Conservation (phyloP, 352 stramenopile genomes). For the Globisporangium sylvaticum region DNA sequence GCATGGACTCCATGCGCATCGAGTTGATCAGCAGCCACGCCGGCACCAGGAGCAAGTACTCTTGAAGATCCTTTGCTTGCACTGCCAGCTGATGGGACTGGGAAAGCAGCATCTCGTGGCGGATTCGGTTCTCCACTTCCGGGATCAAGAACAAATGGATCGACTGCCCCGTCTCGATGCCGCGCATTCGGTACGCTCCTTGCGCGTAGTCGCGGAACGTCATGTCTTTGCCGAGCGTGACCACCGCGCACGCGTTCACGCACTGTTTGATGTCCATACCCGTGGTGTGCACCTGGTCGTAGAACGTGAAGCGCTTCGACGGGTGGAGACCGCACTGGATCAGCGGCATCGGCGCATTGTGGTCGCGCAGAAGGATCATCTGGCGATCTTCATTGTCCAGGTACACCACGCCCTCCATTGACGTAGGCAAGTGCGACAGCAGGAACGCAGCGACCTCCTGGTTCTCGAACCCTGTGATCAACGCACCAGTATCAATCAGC, state of each 20-base stretch:
- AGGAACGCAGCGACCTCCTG: slow-evolving; percentile 84
- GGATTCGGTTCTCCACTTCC: slow-evolving; percentile 89
- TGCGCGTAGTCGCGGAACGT: slow-evolving; percentile 93
- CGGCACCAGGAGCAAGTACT: slow-evolving; percentile 75
- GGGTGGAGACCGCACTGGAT: slow-evolving; percentile 83
- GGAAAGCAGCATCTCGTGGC: slow-evolving; percentile 63
- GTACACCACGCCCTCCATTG: slow-evolving; percentile 91
- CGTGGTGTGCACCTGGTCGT: slow-evolving; percentile 93
- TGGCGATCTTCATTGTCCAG: slow-evolving; percentile 86
- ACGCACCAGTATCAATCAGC: slow-evolving; percentile 89
- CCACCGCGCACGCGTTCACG: slow-evolving; percentile 81
- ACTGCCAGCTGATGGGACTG: slow-evolving; percentile 21
- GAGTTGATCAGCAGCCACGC: slow-evolving; percentile 99
- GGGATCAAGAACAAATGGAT: slow-evolving; percentile 92
- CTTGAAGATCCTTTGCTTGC: slow-evolving; percentile 29
- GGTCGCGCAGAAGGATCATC: slow-evolving; percentile 93
- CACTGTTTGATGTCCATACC: slow-evolving; percentile 93
- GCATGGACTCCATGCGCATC: slow-evolving; percentile 99
- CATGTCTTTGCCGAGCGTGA: slow-evolving; percentile 96
- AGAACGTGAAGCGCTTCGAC: slow-evolving; percentile 90
- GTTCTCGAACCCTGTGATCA: slow-evolving; percentile 91
- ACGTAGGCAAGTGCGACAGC: slow-evolving; percentile 58
- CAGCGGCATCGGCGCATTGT: slow-evolving; percentile 92
- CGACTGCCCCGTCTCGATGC: slow-evolving; percentile 88
- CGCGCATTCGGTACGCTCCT: slow-evolving; percentile 90